Base-by-base conservation (phyloP, 1,284 basidiomycete genomes). In the Melampsora americana region DNA sequence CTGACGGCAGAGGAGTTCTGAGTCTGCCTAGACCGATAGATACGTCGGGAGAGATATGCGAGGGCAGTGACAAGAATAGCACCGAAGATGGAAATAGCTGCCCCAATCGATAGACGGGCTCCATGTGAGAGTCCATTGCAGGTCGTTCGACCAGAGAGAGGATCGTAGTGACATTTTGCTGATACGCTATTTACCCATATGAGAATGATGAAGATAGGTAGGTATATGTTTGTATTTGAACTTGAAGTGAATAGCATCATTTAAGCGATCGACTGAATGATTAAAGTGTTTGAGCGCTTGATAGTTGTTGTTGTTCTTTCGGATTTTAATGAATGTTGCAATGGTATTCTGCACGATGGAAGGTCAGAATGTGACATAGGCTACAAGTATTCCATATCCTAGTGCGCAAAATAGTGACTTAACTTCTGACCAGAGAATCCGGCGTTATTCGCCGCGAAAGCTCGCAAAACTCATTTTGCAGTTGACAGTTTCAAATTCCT, bases 71-170 rank as follows among this genome's bases (percentile, higher is more conserved):
- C 11, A 30, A 35, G 42, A 2, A 72, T 60, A 2, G 69, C 69
- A 1, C 59, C 46, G 48, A 50, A 18, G 61, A 72, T 65, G 11
- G 69, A 62, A 30, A 72, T 28, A 26, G 61, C 69, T 39, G 61
- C 61, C 28, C 61, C 69, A 46, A 72, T 72, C n/a, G 61, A 59
- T 14, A 72, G 69, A 26, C 69, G 69, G 35, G 56, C 61, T 23
- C 60, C 60, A 39, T 72, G 65, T 9, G 69, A 72, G 32, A 72
- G 61, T 32, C 69, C 69, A n/a, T 65, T 42, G 28, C 69, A 72
- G 18, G 32, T 48, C 2, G 69, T 72, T 11, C 69, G 61, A 56
- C 69, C 69, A 23, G 61, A 65, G 69, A 50, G 53, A 23, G 42
- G 46, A 42, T 72, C 61, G 61, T 72, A 72, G 46, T 65, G 62